A percentile compares a stretch with the other conserved stretches of the same genome.
Conservation (phyloP, 2,329 filamentous ascomycete genomes). For the Venturia nashicola region DNA sequence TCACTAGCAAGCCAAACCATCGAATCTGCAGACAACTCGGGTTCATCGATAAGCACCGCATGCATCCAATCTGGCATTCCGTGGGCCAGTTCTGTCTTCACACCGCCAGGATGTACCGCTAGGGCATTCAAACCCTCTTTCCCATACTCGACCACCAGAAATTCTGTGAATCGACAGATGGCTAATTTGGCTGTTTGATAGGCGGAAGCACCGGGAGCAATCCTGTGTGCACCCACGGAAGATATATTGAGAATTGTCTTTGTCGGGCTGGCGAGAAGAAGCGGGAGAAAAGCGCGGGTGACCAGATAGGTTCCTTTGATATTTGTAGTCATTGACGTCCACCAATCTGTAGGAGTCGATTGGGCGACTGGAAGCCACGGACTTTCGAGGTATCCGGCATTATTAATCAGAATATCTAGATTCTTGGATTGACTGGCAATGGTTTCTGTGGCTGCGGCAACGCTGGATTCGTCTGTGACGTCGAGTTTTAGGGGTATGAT, state of each 20-base stretch:
- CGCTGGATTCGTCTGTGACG: slow-evolving; percentile 26
- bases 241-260: slow-evolving; percentile 8
- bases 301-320: slow-evolving; percentile 36
- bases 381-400: slow-evolving; percentile 28
- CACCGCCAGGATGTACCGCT: slow-evolving; percentile 8
- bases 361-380: slow-evolving; percentile 20
- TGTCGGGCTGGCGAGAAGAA: background rate
- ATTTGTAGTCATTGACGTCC: slow-evolving; percentile 36
- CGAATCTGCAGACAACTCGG: slow-evolving; percentile 17
- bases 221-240: slow-evolving; percentile 3
- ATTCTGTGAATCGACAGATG: slow-evolving; percentile 8
- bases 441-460: slow-evolving; percentile 22
- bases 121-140: slow-evolving; percentile 4
- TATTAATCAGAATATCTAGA: slow-evolving; percentile 38
- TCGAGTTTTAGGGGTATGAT: slow-evolving; percentile 34
- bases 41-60: slow-evolving; percentile 9
- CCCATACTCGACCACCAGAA: slow-evolving; percentile 5
- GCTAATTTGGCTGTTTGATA: slow-evolving; percentile 8
- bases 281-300: slow-evolving; percentile 26
- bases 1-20: slow-evolving; percentile 16
- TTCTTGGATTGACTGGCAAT: slow-evolving; percentile 22
- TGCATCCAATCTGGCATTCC: slow-evolving; percentile 7
- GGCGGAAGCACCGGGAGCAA: background rate
- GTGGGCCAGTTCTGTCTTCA: slow-evolving; percentile 5
- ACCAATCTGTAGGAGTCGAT: slow-evolving; percentile 22